Conservation (phyloP, 176 grass and related monocot genomes). For the Rhynchospora breviuscula region DNA sequence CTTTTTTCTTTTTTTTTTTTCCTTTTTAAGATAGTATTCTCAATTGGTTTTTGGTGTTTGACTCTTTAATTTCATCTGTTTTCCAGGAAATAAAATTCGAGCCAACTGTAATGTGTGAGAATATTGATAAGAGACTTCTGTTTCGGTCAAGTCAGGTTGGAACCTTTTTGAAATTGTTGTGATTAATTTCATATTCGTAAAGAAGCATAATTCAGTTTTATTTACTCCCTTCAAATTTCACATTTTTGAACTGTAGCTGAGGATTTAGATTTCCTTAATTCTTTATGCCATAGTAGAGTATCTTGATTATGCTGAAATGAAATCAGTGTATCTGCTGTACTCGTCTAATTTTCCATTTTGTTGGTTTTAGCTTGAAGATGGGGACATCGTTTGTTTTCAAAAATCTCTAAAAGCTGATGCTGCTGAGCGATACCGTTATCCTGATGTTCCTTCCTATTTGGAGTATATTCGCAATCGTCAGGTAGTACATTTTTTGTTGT, state of each 20-base stretch:
- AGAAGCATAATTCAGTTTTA: conserved; percentile 6
- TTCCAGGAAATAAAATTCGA: conserved; percentile 97
- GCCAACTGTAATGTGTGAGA: conserved; percentile 97
- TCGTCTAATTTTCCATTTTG: conserved; percentile 29
- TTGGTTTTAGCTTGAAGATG: conserved; percentile 84
- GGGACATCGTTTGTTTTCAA: conserved; percentile 94
- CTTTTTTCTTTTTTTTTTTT: not conserved
- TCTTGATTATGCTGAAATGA: not conserved
- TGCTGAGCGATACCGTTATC: conserved; percentile 60
- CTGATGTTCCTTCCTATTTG: conserved; percentile 85
- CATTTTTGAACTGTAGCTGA: not conserved
- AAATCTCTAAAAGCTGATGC: conserved; percentile 49
- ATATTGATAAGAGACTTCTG: conserved; percentile 61
- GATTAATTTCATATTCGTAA: not conserved
- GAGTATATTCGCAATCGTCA: conserved; percentile 91
- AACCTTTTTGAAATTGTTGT: conserved; percentile 1
- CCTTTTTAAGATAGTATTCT: conserved; percentile 5
- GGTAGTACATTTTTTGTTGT: conserved; percentile 28
- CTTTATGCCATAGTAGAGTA: not conserved
- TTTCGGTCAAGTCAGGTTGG: conserved; percentile 86
- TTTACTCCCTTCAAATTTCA: not conserved
- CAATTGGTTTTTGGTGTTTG: conserved; percentile 24
- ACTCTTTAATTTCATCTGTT: conserved; percentile 25
- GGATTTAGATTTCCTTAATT: not conserved
- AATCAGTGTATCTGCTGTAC: not conserved